Conservation (phyloP, 495 filamentous ascomycete species). For the Annulohypoxylon moriforme region DNA sequence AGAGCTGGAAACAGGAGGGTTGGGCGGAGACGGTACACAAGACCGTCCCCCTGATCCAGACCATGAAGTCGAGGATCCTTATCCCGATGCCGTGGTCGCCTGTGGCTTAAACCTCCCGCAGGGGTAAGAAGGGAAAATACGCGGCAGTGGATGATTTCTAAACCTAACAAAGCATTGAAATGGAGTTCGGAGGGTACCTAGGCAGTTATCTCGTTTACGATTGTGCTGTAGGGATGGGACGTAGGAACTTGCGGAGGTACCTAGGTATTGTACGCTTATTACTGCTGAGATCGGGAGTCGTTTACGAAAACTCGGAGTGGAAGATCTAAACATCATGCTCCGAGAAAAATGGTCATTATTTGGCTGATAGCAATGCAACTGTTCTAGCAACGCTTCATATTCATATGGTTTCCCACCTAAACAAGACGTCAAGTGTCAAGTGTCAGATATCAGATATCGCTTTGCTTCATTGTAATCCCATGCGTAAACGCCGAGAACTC, state of each 20-base stretch:
- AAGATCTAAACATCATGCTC: conserved; percentile 23
- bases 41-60: conserved; percentile 96
- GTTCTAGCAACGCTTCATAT: not conserved
- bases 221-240: not conserved
- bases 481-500: not conserved
- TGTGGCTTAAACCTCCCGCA: conserved; percentile 68
- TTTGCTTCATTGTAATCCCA: not conserved
- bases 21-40: conserved; percentile 99
- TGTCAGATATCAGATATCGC: not conserved
- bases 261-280: conserved; percentile 33
- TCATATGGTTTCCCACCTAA: not conserved
- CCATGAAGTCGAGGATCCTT: conserved; percentile 92
- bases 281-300: conserved; percentile 12
- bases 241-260: conserved; percentile 6
- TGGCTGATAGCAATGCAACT: conserved; percentile 34
- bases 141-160: not conserved
- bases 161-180: conserved; percentile 29
- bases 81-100: conserved; percentile 97
- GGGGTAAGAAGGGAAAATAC: not conserved
- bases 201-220: conserved; percentile 21
- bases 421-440: not conserved
- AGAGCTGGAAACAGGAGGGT: conserved; percentile 94
- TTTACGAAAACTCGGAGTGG: not conserved
- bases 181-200: conserved; percentile 34
- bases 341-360: not conserved